Base-by-base conservation (phyloP, 352 stramenopile species). In the Pythium plurisporium region DNA sequence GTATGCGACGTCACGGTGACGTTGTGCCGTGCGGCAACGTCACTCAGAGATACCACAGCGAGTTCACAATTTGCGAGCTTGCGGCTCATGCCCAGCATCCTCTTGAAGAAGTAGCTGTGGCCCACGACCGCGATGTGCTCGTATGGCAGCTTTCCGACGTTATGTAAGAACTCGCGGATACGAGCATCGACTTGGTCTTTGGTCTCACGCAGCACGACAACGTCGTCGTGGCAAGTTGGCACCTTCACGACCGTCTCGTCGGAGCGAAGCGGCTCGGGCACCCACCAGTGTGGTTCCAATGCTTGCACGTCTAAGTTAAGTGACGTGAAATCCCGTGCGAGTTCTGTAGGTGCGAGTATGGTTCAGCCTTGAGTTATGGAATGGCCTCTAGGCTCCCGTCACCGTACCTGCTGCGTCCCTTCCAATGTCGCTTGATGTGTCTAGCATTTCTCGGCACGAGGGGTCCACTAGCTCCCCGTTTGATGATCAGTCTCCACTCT, bases 61-160 rank as follows among this genome's bases (percentile, higher is more conserved):
- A 95, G 65, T 38, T 95, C 82, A 51, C 85, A 95, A 60, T 95
- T 95, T 54, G 64, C 63, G 17, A 93, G 74, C 55, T 95, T 93
- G 6, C 79, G 74, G 41, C 59, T 78, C 78, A 91, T 91, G 19
- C 70, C 68, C 23, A 92, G 71, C 82, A 91, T 86, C 15, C 79
- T 76, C 56, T 92, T 95, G 67, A 95, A 93, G 62, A 81, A 95
- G 27, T 76, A 75, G 36, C 83, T 93, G 64, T 95, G 85, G 19
- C 85, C 81, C 25, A 95, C 80, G 42, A 95, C 63, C 20, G 76
- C 81, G 49, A 95, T 92, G 58, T 91, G 76, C 29, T 70, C 48
- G 52, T 92, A 69, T 12, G 81, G 81, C 25, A 87, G 61, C 22
- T 72, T 74, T n/a, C 51, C 49, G 5, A 95, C 42, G 30, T 73